Base-by-base conservation (phyloP, 106 monocot genomes). In the Dendrobium huoshanense region DNA sequence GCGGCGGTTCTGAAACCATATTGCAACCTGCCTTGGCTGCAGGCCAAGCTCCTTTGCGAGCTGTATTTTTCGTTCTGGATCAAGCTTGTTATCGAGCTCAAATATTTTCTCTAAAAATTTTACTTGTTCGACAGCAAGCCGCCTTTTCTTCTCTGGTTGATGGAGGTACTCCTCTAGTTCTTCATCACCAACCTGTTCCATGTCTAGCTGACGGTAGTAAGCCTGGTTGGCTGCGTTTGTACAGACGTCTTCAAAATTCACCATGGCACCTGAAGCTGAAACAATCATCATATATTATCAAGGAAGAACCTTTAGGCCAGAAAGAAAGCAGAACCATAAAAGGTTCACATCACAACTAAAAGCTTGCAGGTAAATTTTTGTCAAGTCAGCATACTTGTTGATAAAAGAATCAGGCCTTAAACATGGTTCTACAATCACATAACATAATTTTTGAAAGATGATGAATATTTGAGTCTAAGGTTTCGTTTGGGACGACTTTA, bases 1-100 rank as follows among this genome's bases (percentile, higher is more conserved):
- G 11, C 90, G 80, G 9, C 93, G 90, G 68, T 93, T 93, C 87
- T 93, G 93, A 79, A 90, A 93, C 93, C 93, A 93, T 15, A 93
- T 87, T 0, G 93, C 93, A 4, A 93, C 87, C 77, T 93, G 93
- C 42, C 88, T 64, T 0, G 93, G 93, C 41, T 90, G 86, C 79
- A 93, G 80, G 2, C 88, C 90, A 1, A 93, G 88, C 33, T 85
- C 88, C 79, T 41, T 86, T 4, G 93, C 90, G 5, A 93, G 82
- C 80, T 93, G 85, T 29, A 85, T 51, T 59, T 93, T 93, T 78
- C 90, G 83, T 74, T 93, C 88, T 0, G 90, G 90, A 58, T 93
- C 93, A 0, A 93, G 90, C 83, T 88, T 93, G 76, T 84, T 93
- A 33, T 90, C 93, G 1, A 83, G 5, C 75, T 93, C 90, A 10